Conservation (phyloP, 345 rosid genomes). For the Excoecaria agallocha region DNA sequence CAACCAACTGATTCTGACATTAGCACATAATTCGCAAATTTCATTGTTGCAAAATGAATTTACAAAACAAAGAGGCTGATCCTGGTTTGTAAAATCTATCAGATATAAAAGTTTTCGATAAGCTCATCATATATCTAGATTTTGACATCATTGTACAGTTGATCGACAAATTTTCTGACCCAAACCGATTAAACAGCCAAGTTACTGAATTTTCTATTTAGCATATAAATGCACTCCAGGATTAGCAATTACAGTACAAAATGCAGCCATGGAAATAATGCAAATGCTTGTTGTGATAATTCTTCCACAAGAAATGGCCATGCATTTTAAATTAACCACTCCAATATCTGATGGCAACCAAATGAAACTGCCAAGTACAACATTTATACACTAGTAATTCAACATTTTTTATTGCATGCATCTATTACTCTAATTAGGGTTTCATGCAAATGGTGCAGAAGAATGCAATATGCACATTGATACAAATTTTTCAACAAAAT, state of each 20-base stretch:
- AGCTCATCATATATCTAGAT: background rate
- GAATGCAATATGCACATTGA: background rate
- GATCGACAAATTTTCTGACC: background rate
- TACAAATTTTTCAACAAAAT: background rate
- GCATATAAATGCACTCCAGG: background rate
- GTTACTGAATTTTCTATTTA: background rate
- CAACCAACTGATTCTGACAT: background rate
- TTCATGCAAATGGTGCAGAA: background rate
- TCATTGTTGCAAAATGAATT: background rate
- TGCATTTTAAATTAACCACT: background rate
- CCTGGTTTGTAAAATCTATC: background rate
- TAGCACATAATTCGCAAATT: background rate
- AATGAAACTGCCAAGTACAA: background rate
- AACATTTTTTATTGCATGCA: background rate
- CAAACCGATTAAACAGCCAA: background rate
- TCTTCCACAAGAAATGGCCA: background rate
- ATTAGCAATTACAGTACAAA: background rate
- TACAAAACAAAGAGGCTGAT: too few relatives aligned
- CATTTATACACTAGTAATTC: background rate
- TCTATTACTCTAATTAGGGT: background rate
- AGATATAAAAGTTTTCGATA: background rate
- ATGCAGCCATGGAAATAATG: background rate
- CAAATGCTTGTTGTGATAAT: background rate
- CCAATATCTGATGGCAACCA: background rate
- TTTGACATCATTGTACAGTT: background rate